These are phyloP conservation scores for Penicillium sp. DNA, from an alignment of 2,329 filamentous ascomycete species.

Conservation along the genomic window DNA sequence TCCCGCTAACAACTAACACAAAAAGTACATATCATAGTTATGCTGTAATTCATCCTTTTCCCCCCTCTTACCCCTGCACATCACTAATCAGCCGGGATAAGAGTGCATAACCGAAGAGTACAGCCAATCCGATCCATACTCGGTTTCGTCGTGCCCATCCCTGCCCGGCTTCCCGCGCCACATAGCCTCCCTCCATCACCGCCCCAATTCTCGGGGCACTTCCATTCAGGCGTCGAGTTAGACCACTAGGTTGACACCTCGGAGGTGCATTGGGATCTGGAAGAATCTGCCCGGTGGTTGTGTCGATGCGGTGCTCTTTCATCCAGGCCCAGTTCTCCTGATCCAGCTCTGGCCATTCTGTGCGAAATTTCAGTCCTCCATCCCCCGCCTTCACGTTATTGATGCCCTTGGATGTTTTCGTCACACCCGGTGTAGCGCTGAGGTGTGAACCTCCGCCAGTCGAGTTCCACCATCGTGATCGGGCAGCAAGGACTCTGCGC, in stretches of 20 bases:
- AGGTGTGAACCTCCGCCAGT: constrained; percentile 76
- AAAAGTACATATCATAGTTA: constrained; percentile 1
- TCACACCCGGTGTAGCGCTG: constrained; percentile 46
- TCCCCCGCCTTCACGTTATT: constrained; percentile 80
- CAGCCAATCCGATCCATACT: constrained; percentile 62
- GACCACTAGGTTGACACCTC: constrained; percentile 58
- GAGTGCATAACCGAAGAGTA: constrained; percentile 77
- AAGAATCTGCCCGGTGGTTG: constrained; percentile 64
- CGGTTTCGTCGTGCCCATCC: constrained; percentile 80
- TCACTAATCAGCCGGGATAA: constrained; percentile 68
- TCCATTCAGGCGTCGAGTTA: constrained; percentile 58
- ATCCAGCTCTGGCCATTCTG: constrained; percentile 86
- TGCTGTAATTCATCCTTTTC: background rate
- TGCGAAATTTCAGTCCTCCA: constrained; percentile 80
- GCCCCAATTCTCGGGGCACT: constrained; percentile 52
- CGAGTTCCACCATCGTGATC: constrained; percentile 92
- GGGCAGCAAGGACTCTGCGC: constrained; percentile 68
- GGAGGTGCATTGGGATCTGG: constrained; percentile 50
- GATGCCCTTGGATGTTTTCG: constrained; percentile 62
- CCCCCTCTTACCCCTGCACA: constrained; percentile 28
- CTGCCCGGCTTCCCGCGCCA: constrained; percentile 69
- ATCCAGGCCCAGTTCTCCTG: constrained; percentile 91
- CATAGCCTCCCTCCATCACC: constrained; percentile 73
- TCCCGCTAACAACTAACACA: constrained; percentile 17
- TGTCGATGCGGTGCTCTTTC: constrained; percentile 72